Base-by-base conservation (phyloP, 2,329 filamentous ascomycete genomes). In the Penicillium capsulatum region DNA sequence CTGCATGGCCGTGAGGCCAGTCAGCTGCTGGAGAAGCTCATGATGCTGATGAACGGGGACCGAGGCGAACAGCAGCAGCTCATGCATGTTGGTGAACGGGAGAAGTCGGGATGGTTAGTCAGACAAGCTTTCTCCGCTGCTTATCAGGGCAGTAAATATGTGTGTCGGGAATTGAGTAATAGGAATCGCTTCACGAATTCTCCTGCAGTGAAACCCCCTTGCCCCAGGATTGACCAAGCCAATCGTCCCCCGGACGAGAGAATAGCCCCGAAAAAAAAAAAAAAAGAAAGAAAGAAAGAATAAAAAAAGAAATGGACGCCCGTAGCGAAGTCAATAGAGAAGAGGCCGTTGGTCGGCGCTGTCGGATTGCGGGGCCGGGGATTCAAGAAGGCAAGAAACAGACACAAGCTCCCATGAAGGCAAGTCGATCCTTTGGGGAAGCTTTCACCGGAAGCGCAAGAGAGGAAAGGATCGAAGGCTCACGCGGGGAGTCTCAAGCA, bases 1-100 rank as follows among this genome's bases (percentile, higher is more conserved):
- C 56, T 80, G 79, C 71, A 79, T 78, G 51, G 74, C 76, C 34
- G 78, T 74, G 39, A 81, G 63, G 36, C 79, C 80, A 27, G 78
- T 73, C 32, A 83, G 68, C 52, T 83, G 76, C 55, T 78, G 75
- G 38, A 81, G 66, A 13, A 81, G 69, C 60, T 79, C 77, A 56
- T 75, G 67, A 66, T 81, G 77, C 54, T 79, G 76, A 27, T 71
- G 62, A 22, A 64, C 59, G 7, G 77, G 71, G 40, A 83, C 70
- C 54, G 77, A 74, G 53, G 75, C 77, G 63, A 76, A 80, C 31
- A 83, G 71, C 33, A 79, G 66, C 50, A 80, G 69, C 66, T 82
- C 79, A 62, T 82, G 77, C 79, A 82, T 81, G 43, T 47, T 51
- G 39, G 9, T 5, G 19, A 22, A 22, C 48, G 48, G 53, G 48